Evolutionary conservation across 768 basidiomycete species (phyloP).

Genomic region (Lentinula guzmanii): DNA sequence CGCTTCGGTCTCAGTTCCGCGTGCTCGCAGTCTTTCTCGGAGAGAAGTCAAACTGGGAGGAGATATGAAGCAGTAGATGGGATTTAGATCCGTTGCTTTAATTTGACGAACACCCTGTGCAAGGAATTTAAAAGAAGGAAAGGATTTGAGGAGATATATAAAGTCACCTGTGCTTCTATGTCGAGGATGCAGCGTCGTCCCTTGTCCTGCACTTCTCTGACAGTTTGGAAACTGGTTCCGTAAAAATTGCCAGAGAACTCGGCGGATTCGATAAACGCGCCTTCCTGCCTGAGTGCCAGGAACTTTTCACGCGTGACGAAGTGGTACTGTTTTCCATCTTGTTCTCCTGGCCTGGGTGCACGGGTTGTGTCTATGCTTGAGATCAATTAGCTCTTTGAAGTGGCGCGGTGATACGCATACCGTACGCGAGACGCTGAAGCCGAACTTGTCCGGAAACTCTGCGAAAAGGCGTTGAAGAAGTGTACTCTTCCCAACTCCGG

Average conservation of each 20-base stretch:
- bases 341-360: conserved; percentile 73
- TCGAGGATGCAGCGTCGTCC: conserved; percentile 89
- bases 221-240: conserved; percentile 82
- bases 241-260: conserved; percentile 92
- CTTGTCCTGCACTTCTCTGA: conserved; percentile 56
- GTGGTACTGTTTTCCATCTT: conserved; percentile 80
- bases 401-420: background rate
- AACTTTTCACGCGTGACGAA: conserved; percentile 75
- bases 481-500: conserved; percentile 93
- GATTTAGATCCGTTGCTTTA: conserved; percentile 74
- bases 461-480: conserved; percentile 76
- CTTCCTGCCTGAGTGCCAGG: conserved; percentile 54
- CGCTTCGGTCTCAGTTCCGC: conserved; percentile 80
- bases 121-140: conserved; percentile 11
- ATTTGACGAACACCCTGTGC: conserved; percentile 86
- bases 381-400: conserved; percentile 1
- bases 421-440: conserved; percentile 91
- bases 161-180: conserved; percentile 84
- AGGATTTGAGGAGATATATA: conserved; percentile 13
- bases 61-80: conserved; percentile 88
- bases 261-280: conserved; percentile 90
- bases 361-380: conserved; percentile 78
- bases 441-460: conserved; percentile 79
- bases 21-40: conserved; percentile 60
- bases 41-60: conserved; percentile 78